These are phyloP conservation scores for Powellomyces hirtus DNA, from an alignment of 192 early-diverging fungal genomes.

Conservation along the genomic window DNA sequence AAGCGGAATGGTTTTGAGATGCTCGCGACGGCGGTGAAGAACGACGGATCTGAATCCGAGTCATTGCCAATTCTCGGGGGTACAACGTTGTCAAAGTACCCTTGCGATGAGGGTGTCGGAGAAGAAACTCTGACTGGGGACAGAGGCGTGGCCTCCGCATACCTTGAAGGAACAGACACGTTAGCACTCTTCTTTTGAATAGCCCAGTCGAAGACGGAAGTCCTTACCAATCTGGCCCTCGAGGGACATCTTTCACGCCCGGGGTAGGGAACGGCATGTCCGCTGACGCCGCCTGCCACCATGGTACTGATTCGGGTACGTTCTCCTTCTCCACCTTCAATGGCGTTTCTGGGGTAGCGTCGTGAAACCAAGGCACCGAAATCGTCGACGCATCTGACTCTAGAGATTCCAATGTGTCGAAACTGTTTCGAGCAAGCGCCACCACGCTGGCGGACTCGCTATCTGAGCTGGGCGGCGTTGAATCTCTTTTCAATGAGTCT, in stretches of 20 bases:
- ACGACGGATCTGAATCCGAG: not conserved
- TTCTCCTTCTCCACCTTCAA: not conserved
- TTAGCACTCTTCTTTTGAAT: no score
- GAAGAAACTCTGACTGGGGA: not conserved
- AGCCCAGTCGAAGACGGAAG: not conserved
- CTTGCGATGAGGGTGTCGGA: not conserved
- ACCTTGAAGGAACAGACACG: not conserved
- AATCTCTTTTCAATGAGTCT: not conserved
- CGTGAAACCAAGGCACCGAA: conserved; percentile 13
- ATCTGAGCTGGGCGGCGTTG: conserved; percentile 6
- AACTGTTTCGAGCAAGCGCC: not conserved
- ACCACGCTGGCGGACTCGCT: not conserved
- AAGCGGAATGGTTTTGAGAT: not conserved
- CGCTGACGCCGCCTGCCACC: not conserved
- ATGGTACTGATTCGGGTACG: conserved; percentile 11
- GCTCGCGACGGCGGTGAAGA: not conserved
- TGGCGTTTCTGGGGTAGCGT: conserved; percentile 6
- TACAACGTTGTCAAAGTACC: not conserved
- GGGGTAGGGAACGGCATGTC: not conserved
- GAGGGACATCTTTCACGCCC: not conserved
- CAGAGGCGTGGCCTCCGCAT: not conserved
- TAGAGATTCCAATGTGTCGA: not conserved
- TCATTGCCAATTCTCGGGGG: not conserved
- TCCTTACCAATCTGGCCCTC: not conserved
- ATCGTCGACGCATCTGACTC: conserved; percentile 5